Percentiles rank a stretch among this genome's conserved stretches.
phyloP scores from a whole-genome alignment of 495 filamentous ascomycete genomes.

The Daldinia concentrica region DNA sequence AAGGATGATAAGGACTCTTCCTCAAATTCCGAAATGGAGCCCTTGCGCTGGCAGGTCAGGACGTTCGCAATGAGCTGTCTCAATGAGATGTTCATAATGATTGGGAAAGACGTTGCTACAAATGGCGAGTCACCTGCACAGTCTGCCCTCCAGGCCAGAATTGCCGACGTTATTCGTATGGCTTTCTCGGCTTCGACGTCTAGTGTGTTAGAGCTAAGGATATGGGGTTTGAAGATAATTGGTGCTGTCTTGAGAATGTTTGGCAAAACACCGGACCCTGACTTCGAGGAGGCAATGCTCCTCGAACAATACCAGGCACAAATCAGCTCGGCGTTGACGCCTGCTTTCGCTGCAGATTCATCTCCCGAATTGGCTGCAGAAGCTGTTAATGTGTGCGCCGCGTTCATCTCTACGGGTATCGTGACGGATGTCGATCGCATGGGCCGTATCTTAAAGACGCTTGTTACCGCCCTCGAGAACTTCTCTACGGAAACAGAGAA shows the following conservation, averaged over 20 bases:
- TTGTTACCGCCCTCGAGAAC: constrained; percentile 91
- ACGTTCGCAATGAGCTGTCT: constrained; percentile 93
- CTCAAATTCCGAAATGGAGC: constrained; percentile 78
- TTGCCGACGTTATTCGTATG: constrained; percentile 95
- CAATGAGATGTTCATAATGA: constrained; percentile 79
- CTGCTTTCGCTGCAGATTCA: constrained; percentile 94
- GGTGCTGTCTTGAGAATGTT: constrained; percentile 95
- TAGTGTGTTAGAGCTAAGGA: constrained; percentile 84
- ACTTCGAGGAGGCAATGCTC: constrained; percentile 93
- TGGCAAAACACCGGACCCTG: constrained; percentile 92
- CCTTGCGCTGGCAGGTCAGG: constrained; percentile 93
- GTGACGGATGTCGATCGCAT: constrained; percentile 98
- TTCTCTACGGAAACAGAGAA: constrained; percentile 86
- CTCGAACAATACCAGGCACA: constrained; percentile 99
- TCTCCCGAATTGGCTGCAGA: constrained; percentile 94
- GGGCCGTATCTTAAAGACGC: constrained; percentile 92
- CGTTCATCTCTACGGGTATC: constrained; percentile 95
- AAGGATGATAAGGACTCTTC: constrained; percentile 69
- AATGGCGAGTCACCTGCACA: constrained; percentile 77
- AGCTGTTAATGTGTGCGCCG: constrained; percentile 96
- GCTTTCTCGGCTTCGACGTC: constrained; percentile 98
- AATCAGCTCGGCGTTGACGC: constrained; percentile 94
- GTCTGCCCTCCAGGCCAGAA: constrained; percentile 77
- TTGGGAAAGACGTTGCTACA: constrained; percentile 75
- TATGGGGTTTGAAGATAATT: constrained; percentile 91